Conservation (phyloP, 1,284 basidiomycete genomes). For the Golubevia pallescens region DNA sequence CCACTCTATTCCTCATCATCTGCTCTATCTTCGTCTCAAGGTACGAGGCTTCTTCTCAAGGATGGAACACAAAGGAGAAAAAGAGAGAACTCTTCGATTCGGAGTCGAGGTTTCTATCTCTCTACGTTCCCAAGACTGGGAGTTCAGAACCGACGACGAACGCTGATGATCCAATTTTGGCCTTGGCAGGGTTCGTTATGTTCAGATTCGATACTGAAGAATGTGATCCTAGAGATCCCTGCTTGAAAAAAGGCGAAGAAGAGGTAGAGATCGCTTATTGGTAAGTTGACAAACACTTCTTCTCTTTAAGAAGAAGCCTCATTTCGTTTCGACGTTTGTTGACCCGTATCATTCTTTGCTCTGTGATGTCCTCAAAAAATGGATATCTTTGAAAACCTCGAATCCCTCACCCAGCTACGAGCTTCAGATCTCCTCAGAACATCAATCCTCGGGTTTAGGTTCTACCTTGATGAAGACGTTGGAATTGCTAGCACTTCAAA, state of each 20-base stretch:
- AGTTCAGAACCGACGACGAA: neutral
- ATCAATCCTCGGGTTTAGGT: neutral
- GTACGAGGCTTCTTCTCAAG: neutral
- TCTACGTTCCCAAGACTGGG: neutral
- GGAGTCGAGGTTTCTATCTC: neutral
- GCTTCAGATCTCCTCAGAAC: neutral
- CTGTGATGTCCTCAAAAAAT: too few relatives aligned
- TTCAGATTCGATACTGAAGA: slow-evolving; percentile 11
- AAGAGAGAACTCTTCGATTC: slow-evolving; percentile 3
- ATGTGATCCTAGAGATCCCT: slow-evolving; percentile 4
- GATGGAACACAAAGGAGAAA: slow-evolving; percentile 11
- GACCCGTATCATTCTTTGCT: too few relatives aligned
- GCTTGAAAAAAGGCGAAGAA: neutral
- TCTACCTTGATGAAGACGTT: neutral
- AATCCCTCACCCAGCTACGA: slow-evolving; percentile 5
- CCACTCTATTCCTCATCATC: neutral
- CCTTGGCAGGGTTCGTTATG: slow-evolving; percentile 6
- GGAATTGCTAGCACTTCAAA: neutral
- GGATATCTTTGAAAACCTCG: neutral
- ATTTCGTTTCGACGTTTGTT: neutral
- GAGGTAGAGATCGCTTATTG: slow-evolving; percentile 7
- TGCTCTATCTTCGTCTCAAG: neutral
- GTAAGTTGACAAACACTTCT: neutral
- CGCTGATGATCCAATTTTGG: neutral
- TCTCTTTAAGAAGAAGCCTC: neutral